Percentiles rank a stretch among this genome's conserved stretches.
Conservation (phyloP, 2,329 filamentous ascomycete genomes). For the Colletotrichum neosansevieriae region DNA sequence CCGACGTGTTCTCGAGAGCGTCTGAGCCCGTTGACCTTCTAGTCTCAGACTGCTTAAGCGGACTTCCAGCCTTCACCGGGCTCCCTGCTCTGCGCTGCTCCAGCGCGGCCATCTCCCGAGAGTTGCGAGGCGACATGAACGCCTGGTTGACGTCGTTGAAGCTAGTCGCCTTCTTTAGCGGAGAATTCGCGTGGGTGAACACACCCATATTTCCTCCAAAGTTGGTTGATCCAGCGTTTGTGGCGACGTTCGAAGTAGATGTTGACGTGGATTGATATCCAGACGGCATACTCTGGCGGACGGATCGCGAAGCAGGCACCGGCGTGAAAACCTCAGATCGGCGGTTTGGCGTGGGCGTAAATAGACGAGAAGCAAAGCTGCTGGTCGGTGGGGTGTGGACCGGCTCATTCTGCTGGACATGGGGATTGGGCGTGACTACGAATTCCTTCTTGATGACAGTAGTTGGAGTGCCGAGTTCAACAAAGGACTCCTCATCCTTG, state of each 20-base stretch:
- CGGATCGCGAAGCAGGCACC: conserved; percentile 45
- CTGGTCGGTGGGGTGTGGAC: conserved; percentile 29
- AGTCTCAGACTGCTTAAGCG: conserved; percentile 52
- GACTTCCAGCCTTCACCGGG: conserved; percentile 56
- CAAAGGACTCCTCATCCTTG: conserved; percentile 56
- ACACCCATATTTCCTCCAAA: conserved; percentile 84
- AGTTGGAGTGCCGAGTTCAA: conserved; percentile 65
- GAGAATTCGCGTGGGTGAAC: conserved; percentile 83
- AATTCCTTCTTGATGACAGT: conserved; percentile 81
- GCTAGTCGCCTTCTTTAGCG: conserved; percentile 81
- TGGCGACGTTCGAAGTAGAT: conserved; percentile 43
- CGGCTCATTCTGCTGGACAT: conserved; percentile 74
- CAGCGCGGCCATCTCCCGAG: conserved; percentile 70
- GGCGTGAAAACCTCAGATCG: conserved; percentile 52
- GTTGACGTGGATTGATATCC: conserved; percentile 45
- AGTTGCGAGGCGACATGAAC: conserved; percentile 66
- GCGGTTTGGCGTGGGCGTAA: conserved; percentile 41
- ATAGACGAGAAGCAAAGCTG: conserved; percentile 36
- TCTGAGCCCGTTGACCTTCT: conserved; percentile 44
- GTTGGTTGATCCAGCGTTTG: conserved; percentile 44
- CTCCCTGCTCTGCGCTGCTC: conserved; percentile 62
- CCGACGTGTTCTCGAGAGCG: conserved; percentile 37
- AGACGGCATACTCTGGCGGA: conserved; percentile 51
- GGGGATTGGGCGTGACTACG: conserved; percentile 83
- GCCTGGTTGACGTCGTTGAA: conserved; percentile 66